These are phyloP conservation scores for Marchantia paleacea DNA, from an alignment of 225 moss, liverwort and hornwort genomes.

Conservation along the genomic window DNA sequence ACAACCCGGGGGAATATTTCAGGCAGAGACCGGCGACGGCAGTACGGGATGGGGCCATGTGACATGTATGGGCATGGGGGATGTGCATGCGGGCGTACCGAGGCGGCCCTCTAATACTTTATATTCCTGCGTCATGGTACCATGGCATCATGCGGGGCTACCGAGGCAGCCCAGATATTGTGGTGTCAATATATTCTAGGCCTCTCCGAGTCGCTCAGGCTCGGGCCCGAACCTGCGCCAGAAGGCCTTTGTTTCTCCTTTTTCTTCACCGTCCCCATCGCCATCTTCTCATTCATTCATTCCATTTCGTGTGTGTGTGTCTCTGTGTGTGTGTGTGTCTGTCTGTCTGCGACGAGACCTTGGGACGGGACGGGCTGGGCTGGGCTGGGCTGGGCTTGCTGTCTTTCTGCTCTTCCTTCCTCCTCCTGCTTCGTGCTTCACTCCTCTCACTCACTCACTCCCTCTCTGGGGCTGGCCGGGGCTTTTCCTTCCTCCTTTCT, in stretches of 20 bases:
- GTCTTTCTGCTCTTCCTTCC: neutral
- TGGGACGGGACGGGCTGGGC: neutral
- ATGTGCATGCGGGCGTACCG: slow-evolving; percentile 5
- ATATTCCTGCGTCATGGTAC: slow-evolving; percentile 11
- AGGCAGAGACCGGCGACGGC: slow-evolving; percentile 3
- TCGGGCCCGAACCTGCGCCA: neutral
- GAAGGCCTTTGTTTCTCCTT: neutral
- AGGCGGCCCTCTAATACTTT: slow-evolving; percentile 6
- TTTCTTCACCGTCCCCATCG: neutral
- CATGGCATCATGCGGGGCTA: slow-evolving; percentile 10
- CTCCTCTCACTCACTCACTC: no score
- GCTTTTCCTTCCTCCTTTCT: neutral
- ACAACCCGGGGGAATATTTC: neutral
- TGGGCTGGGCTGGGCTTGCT: neutral
- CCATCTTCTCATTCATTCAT: slow-evolving; percentile 7
- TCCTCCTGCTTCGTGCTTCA: neutral
- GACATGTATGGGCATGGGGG: slow-evolving; percentile 5
- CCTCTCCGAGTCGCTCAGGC: neutral
- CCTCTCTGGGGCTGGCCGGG: neutral
- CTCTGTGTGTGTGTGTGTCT: neutral
- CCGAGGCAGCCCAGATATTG: slow-evolving; percentile 16
- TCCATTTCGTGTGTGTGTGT: slow-evolving; percentile 11
- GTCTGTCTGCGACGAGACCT: neutral
- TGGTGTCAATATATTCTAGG: slow-evolving; percentile 6
- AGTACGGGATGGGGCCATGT: slow-evolving; percentile 8